Evolutionary conservation across 768 basidiomycete genomes (phyloP), one percentile per base, ranked within the genome.

Genomic region (Amanita exitialis): DNA sequence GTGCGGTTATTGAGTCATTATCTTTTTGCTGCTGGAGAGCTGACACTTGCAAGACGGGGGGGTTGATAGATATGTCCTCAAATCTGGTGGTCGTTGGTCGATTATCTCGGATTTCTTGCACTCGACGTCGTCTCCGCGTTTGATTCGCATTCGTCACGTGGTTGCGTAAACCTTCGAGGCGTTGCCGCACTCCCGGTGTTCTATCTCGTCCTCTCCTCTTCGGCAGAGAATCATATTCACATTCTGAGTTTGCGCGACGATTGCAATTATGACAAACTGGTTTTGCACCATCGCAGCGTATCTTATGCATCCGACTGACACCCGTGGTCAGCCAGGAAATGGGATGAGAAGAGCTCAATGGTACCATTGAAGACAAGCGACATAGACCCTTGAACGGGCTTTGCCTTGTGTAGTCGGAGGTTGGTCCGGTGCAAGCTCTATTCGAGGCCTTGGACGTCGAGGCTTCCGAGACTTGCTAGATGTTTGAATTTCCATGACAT

Each of bases 401-500:
- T 77, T 87, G n/a, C 87, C 87, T 62, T 89, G 84, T 0, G 85
- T 84, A 0, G 87, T 90, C 39, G 83, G 79, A 2, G 87, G 87
- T 58, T 90, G 87, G 59, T 84, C 82, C 3, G 82, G 73, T 2
- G 86, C 81, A 30, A 89, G 76, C 42, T 79, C 80, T 45, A 89
- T 83, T 38, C 64, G 78, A 25, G 75, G 73, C 56, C 81, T 79
- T 58, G 75, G 73, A 44, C 77, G 74, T 39, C 78, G 72, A 13
- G 68, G 20, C 54, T 78, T 82, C 38, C 30, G 12, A 43, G 13
- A 10, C 21, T 50, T 50, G 13, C 5, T 20, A 18, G 49, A 18
- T 12, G 39, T 3, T 23, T 36, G 36, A 5, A 27, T 2, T 16
- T 25, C 13, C 6, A 7, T 39, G 34, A 41, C 16, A 16, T 43